Conservation (phyloP, 2,329 filamentous ascomycete genomes). For the Ascochyta lentis region DNA sequence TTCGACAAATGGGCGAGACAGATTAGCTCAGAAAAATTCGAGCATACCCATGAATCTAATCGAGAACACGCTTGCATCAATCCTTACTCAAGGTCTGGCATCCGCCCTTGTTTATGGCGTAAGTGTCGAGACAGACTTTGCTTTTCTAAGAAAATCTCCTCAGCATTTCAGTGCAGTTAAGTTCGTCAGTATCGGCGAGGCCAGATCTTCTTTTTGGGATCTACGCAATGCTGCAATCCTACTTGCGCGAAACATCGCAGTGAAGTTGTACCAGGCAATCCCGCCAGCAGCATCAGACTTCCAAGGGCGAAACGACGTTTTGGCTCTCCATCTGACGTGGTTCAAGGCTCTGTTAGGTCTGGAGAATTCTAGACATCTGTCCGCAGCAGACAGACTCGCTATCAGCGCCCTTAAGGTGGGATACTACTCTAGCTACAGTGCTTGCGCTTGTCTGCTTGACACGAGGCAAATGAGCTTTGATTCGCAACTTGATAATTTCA, state of each 20-base stretch:
- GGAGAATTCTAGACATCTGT: conserved; percentile 2
- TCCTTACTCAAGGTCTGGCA: conserved; percentile 23
- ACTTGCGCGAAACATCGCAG: conserved; percentile 4
- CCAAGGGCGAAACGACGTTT: not conserved
- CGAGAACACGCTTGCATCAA: conserved; percentile 21
- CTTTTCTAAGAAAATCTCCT: conserved; percentile 2
- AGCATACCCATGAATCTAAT: conserved; percentile 6
- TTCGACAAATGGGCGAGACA: not conserved
- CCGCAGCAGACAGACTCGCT: conserved; percentile 8
- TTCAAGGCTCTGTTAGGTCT: conserved; percentile 2
- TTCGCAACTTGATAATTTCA: conserved; percentile 17
- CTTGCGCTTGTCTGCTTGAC: conserved; percentile 16
- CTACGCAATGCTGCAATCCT: conserved; percentile 19
- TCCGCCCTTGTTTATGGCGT: conserved; percentile 22
- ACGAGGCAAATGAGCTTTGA: conserved; percentile 15
- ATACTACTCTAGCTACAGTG: conserved; percentile 19
- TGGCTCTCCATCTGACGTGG: conserved; percentile 10
- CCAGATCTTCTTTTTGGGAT: conserved; percentile 12
- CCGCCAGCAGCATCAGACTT: conserved; percentile 5
- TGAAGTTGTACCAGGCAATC: conserved; percentile 3
- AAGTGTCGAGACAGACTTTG: conserved; percentile 11
- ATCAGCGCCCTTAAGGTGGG: conserved; percentile 24
- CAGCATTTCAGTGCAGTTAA: not conserved
- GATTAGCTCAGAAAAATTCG: not conserved
- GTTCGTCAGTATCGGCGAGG: conserved; percentile 17